Conservation (phyloP, 768 basidiomycete genomes). For the Mycena amicta region DNA sequence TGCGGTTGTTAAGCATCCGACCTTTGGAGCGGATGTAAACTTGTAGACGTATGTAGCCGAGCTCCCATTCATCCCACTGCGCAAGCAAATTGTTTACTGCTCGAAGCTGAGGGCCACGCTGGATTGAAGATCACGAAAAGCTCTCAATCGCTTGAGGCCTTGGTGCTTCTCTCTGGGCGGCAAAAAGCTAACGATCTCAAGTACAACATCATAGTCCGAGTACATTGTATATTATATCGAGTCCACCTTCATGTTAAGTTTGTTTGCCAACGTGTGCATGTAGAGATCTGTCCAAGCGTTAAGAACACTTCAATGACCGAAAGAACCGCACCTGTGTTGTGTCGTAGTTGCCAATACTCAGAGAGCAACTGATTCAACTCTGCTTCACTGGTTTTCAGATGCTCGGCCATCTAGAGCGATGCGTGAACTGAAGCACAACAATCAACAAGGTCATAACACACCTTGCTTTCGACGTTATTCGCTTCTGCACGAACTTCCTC, state of each 20-base stretch:
- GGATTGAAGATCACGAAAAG: no score
- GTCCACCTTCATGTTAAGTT: conserved; percentile 61
- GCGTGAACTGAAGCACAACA: neutral
- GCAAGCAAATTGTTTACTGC: no score
- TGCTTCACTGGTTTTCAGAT: conserved; percentile 69
- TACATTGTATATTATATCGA: neutral
- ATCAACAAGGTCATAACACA: conserved; percentile 25
- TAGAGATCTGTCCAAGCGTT: conserved; percentile 68
- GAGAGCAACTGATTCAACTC: conserved; percentile 81
- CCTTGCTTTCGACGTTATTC: conserved; percentile 68
- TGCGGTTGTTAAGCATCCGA: conserved; percentile 85
- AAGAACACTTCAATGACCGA: neutral
- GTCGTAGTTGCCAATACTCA: conserved; percentile 82
- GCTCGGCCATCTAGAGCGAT: conserved; percentile 72
- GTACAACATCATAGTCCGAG: neutral
- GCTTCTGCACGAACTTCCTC: conserved; percentile 77
- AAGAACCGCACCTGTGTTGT: conserved; percentile 62
- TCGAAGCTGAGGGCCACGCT: no score
- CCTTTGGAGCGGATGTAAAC: conserved; percentile 91
- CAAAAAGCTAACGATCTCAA: no score
- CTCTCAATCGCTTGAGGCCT: no score
- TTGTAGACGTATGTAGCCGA: no score
- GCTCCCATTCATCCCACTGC: no score
- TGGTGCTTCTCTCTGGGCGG: no score
- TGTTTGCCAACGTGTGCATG: conserved; percentile 85